Base-by-base conservation (phyloP, 805 yeast genomes). In the Lachancea sp. region DNA sequence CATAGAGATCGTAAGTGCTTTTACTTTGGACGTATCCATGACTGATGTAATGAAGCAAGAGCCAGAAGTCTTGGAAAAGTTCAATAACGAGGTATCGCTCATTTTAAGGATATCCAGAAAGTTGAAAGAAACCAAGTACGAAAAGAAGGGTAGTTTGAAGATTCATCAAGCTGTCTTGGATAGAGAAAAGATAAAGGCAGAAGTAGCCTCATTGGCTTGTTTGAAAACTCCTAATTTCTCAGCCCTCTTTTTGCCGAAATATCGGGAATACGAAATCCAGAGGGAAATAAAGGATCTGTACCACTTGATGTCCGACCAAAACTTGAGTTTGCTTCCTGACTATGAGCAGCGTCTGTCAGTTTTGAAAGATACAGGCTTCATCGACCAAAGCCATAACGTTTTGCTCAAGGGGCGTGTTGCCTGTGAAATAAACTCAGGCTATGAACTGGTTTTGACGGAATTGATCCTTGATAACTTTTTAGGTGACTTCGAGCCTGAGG, bases 401-500 rank as follows among this genome's bases (percentile, higher is more conserved):
- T 54, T 68, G 35, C 68, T 92, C 49, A 89, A 89, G 64, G 97
- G 97, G 24, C 70, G 97, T 46, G 95, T 86, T 34, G 95, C 94
- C 0, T 92, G 95, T 66, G 98, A 92, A 54, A 73, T 86, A 43
- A 85, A 84, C 58, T 74, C 87, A 19, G 97, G 97, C 0, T 87
- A 89, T 77, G 98, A 92, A 61, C 69, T 89, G 41, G 81, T 83
- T 2, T 60, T 92, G 8, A 90, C 98, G 0, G 98, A 92, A 61
- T 70, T 92, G 40, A 77, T 92, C 13, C 70, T 92, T 51, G 95
- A 90, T 55, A 92, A 92, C 63, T 88, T 90, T 67, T 67, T 92
- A 46, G 95, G 90, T 22, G 94, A 87, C 43, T 89, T 84, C 57
- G 94, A 89, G 47, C 88, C 97, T 0, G 96, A 88, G 55, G 98